phyloP scores from a whole-genome alignment of 441 rosid species.

The Manihot esculenta region DNA sequence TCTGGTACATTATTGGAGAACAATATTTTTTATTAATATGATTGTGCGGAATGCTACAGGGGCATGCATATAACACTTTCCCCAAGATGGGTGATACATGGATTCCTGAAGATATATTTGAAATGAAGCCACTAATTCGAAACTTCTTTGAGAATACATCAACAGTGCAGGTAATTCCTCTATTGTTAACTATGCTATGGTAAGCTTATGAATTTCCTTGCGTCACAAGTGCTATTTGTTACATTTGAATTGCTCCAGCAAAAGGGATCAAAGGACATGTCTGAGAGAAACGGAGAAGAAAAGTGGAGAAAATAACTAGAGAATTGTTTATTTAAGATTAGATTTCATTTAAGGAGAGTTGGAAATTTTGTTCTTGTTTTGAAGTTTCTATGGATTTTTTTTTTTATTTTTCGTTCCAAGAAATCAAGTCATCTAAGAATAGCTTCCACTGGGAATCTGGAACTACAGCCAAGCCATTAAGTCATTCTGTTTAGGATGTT shows the following conservation, averaged over 20 bases:
- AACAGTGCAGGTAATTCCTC: slow-evolving; percentile 65
- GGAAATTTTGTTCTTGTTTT: background rate
- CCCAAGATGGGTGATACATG: slow-evolving; percentile 92
- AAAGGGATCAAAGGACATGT: background rate
- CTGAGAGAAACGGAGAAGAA: background rate
- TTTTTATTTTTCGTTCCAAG: background rate
- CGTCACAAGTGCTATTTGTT: background rate
- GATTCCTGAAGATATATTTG: slow-evolving; percentile 76
- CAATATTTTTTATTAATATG: background rate
- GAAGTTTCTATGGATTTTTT: background rate
- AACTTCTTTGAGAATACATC: slow-evolving; percentile 92
- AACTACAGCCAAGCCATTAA: background rate
- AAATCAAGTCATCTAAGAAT: no score
- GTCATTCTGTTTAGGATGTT: background rate
- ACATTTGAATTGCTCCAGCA: background rate
- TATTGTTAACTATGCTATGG: background rate
- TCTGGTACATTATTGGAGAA: slow-evolving; percentile 5
- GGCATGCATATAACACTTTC: slow-evolving; percentile 85
- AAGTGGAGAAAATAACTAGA: background rate
- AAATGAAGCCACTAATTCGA: slow-evolving; percentile 73
- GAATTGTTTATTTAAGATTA: background rate
- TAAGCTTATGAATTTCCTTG: background rate
- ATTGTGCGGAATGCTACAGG: slow-evolving; percentile 38
- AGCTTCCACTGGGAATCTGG: slow-evolving; percentile 1
- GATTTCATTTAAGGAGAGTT: background rate